Conservation (phyloP, 768 basidiomycete species). For the Tricholoma sp. region DNA sequence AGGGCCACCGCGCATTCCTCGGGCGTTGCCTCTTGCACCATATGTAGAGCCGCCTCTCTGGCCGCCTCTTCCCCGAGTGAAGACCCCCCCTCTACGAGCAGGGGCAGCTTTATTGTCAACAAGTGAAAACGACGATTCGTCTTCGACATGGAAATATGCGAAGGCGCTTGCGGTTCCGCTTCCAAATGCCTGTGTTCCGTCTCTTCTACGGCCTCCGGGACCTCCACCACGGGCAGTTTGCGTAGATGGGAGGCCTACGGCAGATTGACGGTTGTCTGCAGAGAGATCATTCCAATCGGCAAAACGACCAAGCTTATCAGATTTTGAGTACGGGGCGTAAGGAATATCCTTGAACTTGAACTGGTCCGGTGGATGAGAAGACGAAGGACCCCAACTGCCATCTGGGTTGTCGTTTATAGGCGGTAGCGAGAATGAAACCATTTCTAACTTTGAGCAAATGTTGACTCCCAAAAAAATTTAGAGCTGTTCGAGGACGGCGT, state of each 20-base stretch:
- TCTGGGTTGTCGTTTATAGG: slow-evolving; percentile 89
- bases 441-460: slow-evolving; percentile 23
- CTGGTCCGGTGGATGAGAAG: slow-evolving; percentile 74
- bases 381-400: slow-evolving; percentile 89
- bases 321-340: slow-evolving; percentile 97
- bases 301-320: slow-evolving; percentile 95
- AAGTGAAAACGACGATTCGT: slow-evolving; percentile 94
- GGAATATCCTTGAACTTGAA: slow-evolving; percentile 99
- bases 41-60: slow-evolving; percentile 41
- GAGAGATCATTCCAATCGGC: slow-evolving; percentile 94
- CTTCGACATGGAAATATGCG: slow-evolving; percentile 96
- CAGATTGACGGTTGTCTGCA: slow-evolving; percentile 54
- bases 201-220: slow-evolving; percentile 57
- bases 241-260: slow-evolving; percentile 42
- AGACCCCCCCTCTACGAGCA: slow-evolving; percentile 65
- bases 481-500: slow-evolving; percentile 20
- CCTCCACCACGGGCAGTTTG: slow-evolving; percentile 46
- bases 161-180: slow-evolving; percentile 89
- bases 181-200: slow-evolving; percentile 82
- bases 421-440: slow-evolving; percentile 83
- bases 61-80: slow-evolving; percentile 53
- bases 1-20: slow-evolving; percentile 44
- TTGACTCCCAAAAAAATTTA: slow-evolving; percentile 23
- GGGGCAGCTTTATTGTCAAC: slow-evolving; percentile 83
- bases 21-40: slow-evolving; percentile 40